These are phyloP conservation scores for Turritis glabra DNA, from an alignment of 345 rosid species.

Conservation along the genomic window DNA sequence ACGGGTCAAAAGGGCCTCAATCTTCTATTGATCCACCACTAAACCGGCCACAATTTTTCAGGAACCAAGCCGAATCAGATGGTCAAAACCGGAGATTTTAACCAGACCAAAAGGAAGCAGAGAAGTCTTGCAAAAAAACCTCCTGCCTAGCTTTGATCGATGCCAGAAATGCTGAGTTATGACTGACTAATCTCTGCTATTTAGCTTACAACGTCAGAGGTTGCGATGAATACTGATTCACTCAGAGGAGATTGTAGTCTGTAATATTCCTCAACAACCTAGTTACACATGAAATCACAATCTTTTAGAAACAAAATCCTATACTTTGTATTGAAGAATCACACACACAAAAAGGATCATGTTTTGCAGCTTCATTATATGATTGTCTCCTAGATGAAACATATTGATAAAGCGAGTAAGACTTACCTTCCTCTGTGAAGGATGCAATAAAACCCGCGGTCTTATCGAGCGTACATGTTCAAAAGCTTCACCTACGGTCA, in stretches of 20 bases:
- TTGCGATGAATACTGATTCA: neutral
- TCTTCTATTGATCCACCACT: too few relatives aligned
- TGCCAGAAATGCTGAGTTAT: neutral
- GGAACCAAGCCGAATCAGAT: constrained; percentile 32
- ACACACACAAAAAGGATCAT: constrained; percentile 1
- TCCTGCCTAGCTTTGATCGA: neutral
- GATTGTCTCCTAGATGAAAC: neutral
- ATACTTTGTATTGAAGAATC: constrained; percentile 11
- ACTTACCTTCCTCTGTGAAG: constrained; percentile 59
- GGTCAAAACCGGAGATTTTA: constrained; percentile 28
- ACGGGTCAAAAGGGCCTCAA: too few relatives aligned
- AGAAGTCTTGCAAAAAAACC: constrained; percentile 21
- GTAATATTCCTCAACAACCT: constrained; percentile 32
- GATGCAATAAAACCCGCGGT: constrained; percentile 61
- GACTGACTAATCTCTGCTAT: constrained; percentile 2
- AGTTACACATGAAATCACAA: neutral
- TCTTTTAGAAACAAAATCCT: constrained; percentile 11
- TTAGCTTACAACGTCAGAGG: constrained; percentile 5
- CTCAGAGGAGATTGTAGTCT: constrained; percentile 12
- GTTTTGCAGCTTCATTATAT: neutral
- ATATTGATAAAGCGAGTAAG: neutral
- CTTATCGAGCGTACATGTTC: constrained; percentile 61
- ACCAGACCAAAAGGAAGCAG: constrained; percentile 21
- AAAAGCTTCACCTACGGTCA: constrained; percentile 62
- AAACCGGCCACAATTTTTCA: constrained; percentile 16